A percentile compares a stretch with the other conserved stretches of the same genome.
Evolutionary conservation across 2,329 filamentous ascomycete genomes (phyloP).

Genomic region (Sporothrix inflata): DNA sequence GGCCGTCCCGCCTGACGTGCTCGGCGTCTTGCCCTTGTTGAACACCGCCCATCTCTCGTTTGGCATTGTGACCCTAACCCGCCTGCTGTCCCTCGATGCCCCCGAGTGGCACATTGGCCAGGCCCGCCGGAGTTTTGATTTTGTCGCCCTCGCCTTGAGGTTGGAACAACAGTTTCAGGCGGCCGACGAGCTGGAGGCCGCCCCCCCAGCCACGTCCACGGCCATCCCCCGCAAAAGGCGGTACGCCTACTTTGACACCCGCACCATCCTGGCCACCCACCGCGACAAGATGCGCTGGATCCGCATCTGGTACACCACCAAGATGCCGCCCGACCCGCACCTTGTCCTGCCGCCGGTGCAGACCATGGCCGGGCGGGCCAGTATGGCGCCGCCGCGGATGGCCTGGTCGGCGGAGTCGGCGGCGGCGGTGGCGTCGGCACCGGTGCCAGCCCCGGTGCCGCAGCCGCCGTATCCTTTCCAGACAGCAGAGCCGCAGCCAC

Average conservation of each 20-base stretch:
- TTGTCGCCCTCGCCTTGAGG: constrained; percentile 37
- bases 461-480: background rate
- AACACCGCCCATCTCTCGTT: constrained; percentile 42
- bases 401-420: constrained; percentile 7
- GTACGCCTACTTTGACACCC: constrained; percentile 38
- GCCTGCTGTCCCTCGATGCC: constrained; percentile 43
- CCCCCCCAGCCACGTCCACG: background rate
- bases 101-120: constrained; percentile 44
- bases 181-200: constrained; percentile 33
- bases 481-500: background rate
- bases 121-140: constrained; percentile 43
- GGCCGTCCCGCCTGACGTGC: constrained; percentile 36
- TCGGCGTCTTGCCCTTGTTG: constrained; percentile 41
- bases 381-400: too few relatives aligned
- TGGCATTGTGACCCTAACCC: constrained; percentile 42
- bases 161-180: constrained; percentile 40
- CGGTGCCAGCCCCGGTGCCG: background rate
- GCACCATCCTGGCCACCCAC: constrained; percentile 40
- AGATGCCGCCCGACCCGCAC: constrained; percentile 23
- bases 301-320: constrained; percentile 44
- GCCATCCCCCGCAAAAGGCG: constrained; percentile 32
- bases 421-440: background rate
- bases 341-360: background rate
- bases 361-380: too few relatives aligned
- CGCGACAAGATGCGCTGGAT: constrained; percentile 47